Conservation (phyloP, 202 grass and related monocot species). For the Saccharum hybrid region DNA sequence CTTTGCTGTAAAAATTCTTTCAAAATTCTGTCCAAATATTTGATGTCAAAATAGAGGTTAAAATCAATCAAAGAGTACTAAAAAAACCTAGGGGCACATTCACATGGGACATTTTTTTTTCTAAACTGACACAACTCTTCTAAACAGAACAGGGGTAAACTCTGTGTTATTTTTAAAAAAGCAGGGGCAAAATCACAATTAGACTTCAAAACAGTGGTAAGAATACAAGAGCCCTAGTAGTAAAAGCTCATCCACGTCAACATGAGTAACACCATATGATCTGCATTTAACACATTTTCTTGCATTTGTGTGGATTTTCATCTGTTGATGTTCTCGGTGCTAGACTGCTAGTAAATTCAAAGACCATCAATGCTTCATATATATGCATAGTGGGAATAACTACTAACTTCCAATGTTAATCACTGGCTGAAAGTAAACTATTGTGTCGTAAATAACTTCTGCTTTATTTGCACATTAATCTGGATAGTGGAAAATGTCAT, state of each 20-base stretch:
- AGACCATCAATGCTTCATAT: neutral
- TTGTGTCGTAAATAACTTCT: neutral
- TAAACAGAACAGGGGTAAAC: too few species aligned
- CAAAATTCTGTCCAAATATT: neutral
- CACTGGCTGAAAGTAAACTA: conserved; percentile 5
- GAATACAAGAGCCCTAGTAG: too few species aligned
- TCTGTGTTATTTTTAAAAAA: too few species aligned
- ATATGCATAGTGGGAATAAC: conserved; percentile 7
- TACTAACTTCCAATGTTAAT: neutral
- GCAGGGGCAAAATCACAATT: too few species aligned
- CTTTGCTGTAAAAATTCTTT: neutral
- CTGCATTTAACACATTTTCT: neutral
- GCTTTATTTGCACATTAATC: conserved; percentile 20
- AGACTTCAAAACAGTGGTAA: too few species aligned
- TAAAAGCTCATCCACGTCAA: too few species aligned
- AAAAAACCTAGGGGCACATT: neutral
- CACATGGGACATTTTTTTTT: neutral
- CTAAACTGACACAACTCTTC: too few species aligned
- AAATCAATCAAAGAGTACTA: neutral
- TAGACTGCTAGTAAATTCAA: conserved; percentile 3
- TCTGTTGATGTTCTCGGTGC: neutral
- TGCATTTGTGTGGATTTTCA: neutral
- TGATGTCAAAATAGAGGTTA: neutral
- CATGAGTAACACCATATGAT: too few species aligned
- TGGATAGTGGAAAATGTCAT: neutral